Conservation (phyloP, 2,329 filamentous ascomycete species). For the Microsporum canis region DNA sequence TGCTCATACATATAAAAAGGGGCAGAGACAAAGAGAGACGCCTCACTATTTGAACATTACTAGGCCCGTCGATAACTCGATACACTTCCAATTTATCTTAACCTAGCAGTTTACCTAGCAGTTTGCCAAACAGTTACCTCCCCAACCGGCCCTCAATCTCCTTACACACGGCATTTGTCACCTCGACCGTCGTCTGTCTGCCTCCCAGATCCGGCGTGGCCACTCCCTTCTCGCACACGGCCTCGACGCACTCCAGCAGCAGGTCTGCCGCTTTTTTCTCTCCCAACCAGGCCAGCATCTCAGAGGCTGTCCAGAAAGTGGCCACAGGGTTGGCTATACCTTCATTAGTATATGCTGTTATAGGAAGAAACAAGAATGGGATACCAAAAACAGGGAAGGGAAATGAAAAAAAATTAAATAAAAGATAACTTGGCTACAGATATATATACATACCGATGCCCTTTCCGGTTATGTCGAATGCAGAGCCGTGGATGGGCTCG, state of each 20-base stretch:
- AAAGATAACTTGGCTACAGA: background rate
- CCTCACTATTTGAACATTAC: background rate
- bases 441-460: conserved; percentile 32
- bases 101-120: background rate
- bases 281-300: conserved; percentile 56
- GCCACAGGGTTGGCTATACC: conserved; percentile 48
- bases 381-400: background rate
- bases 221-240: conserved; percentile 45
- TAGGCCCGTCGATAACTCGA: background rate
- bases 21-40: background rate
- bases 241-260: conserved; percentile 50
- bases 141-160: conserved; percentile 36
- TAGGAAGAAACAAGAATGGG: background rate
- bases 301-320: conserved; percentile 58
- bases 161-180: conserved; percentile 47
- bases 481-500: conserved; percentile 53
- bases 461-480: conserved; percentile 54
- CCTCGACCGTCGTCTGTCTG: conserved; percentile 43
- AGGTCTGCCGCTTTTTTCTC: conserved; percentile 45
- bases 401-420: too few relatives aligned
- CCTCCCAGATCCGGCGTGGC: conserved; percentile 52
- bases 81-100: background rate
- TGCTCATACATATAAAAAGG: background rate
- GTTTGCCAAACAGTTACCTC: background rate
- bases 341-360: conserved; percentile 7